Evolutionary conservation across 495 filamentous ascomycete species (phyloP), one percentile per base, ranked within the genome.

Genomic region (Zalerion maritima): DNA sequence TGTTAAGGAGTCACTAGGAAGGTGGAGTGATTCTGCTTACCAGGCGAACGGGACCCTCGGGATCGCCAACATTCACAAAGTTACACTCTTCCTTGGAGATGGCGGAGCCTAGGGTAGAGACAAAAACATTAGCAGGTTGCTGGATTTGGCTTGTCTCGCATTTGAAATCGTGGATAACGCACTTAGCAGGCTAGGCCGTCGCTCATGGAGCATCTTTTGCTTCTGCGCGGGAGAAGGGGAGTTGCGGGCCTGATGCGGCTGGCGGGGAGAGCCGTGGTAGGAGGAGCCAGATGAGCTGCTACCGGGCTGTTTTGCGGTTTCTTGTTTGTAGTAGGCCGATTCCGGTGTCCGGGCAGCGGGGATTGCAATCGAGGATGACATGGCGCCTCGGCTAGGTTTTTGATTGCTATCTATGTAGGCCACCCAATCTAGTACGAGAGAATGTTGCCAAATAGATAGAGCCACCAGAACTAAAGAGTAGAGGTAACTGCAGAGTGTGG

Each of bases 11-110:
- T 11, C 6, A 24, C 4, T 17, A 28, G 13, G n/a, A 19, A 17
- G 27, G 14, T 24, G 18, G 6, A 34, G n/a, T 21, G 21, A 6
- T 23, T 14, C 14, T 30, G 42, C 71, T 52, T 52, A 77, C 74
- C 58, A 79, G 52, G 27, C 74, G 56, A 13, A 70, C 69, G 11
- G 62, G 62, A 14, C 69, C 69, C 33, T 76, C 71, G 4, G 63
- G 59, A 23, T 73, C 62, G 12, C 67, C 72, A 30, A 80, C 69
- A 41, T 78, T 75, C 42, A 80, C 63, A 11, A 77, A 73, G 2
- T 67, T 78, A 39, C 70, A 71, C 49, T 80, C 74, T 33, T 72
- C 58, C 45, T 74, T 69, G 21, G 62, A 63, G 28, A 80, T 48
- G 4, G 71, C 71, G 17, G 68, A 62, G 45, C 73, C 73, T 78